Base-by-base conservation (phyloP, 306 rosid genomes). In the Begonia masoniana region DNA sequence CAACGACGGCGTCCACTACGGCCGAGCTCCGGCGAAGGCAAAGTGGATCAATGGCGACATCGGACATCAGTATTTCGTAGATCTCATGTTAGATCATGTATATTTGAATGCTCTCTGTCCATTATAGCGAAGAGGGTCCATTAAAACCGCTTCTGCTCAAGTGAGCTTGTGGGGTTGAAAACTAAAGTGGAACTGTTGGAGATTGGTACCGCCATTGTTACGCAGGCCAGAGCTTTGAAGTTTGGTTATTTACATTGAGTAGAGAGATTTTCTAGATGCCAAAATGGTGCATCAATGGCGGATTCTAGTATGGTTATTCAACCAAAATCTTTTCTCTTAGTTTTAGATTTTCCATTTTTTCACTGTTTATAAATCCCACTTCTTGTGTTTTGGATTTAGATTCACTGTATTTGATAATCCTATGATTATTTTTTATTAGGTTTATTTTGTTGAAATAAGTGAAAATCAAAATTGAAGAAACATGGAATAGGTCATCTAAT, bases 51-150 rank as follows among this genome's bases (percentile, higher is more conserved):
- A 88, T 54, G 95, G 95, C 14, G 52, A 71, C 47, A 79, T 84
- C 13, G 97, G 97, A 63, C 97, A 88, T 74, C 88, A 84, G 21
- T 88, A 88, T 64, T 88, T 88, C 63, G 85, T 84, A 6, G 95
- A 88, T 74, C 77, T 88, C 55, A 84, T 88, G 95, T 69, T 88
- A 64, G 82, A 74, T 79, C 97, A 88, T 73, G 76, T 84, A 57
- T 67, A 84, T 65, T 79, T 88, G 46, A 88, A 84, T 70, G 88
- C 80, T 5, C 59, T 79, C 0, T 88, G 97, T 63, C 64, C 71
- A 66, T 71, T 12, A 11, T 15, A 24, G 26, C 63, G 36, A 12
- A 45, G 49, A 45, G 49, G 15, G 39, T 31, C 39, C 39, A 31
- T 31, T 7, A 21, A 21, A 21, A 21, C 24, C 24, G 24, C 24